Conservation (phyloP, 2,329 filamentous ascomycete species). For the Alternaria sp. region DNA sequence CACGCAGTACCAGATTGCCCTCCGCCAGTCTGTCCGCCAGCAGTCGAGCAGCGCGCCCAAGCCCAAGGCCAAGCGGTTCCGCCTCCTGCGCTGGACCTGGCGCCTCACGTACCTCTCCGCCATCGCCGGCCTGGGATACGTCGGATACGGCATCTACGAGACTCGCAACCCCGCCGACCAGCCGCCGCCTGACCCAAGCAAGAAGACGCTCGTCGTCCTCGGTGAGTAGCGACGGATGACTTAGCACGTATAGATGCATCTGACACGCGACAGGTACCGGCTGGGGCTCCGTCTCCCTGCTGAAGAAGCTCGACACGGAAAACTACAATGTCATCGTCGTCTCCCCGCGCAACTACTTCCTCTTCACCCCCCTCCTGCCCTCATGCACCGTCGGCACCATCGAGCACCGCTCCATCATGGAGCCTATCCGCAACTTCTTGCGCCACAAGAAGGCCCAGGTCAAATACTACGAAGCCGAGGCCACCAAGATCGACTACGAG, state of each 20-base stretch:
- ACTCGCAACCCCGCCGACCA: constrained; percentile 84
- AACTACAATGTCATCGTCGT: constrained; percentile 99
- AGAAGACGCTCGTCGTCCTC: constrained; percentile 96
- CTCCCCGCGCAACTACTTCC: constrained; percentile 98
- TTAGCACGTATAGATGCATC: neutral
- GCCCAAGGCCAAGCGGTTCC: constrained; percentile 57
- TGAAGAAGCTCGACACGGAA: constrained; percentile 98
- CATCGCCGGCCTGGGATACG: constrained; percentile 71
- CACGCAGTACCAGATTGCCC: constrained; percentile 40
- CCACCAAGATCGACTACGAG: constrained; percentile 91
- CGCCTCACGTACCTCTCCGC: constrained; percentile 78
- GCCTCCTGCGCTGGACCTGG: constrained; percentile 81
- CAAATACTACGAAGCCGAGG: constrained; percentile 98
- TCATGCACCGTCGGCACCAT: constrained; percentile 97
- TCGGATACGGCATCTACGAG: constrained; percentile 82
- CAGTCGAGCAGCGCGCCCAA: constrained; percentile 41
- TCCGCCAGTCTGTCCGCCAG: constrained; percentile 45
- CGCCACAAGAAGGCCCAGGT: constrained; percentile 92
- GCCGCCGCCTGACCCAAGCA: constrained; percentile 76
- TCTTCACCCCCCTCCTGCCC: constrained; percentile 95
- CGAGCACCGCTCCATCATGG: constrained; percentile 99
- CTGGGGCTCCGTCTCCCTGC: constrained; percentile 93
- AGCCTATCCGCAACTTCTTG: constrained; percentile 94
- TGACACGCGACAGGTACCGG: constrained; percentile 73
- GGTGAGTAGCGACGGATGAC: constrained; percentile 62